Percentiles rank a stretch among this genome's conserved stretches.
phyloP scores from a whole-genome alignment of 2,329 filamentous ascomycete species.

The Penicillium sp. region DNA sequence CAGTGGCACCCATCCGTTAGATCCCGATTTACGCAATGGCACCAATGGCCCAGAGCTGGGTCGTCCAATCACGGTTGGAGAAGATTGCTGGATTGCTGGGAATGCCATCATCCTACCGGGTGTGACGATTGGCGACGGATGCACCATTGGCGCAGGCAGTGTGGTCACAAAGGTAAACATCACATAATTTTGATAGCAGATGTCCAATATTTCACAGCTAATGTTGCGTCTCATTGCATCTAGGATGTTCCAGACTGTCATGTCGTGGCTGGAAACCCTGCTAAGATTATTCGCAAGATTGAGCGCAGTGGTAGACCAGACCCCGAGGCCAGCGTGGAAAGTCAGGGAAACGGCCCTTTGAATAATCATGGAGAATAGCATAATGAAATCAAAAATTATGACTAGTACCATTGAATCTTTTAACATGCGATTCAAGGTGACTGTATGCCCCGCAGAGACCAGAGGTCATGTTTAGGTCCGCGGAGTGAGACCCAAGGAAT shows the following conservation, averaged over 20 bases:
- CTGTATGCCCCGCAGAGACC: no score
- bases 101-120: constrained; percentile 71
- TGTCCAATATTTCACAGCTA: background rate
- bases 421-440: background rate
- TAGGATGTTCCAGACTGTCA: constrained; percentile 39
- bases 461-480: no score
- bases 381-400: background rate
- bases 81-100: constrained; percentile 78
- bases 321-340: background rate
- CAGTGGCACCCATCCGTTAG: constrained; percentile 71
- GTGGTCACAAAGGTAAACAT: constrained; percentile 59
- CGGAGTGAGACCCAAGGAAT: no score
- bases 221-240: background rate
- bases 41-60: constrained; percentile 71
- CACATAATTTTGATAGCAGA: background rate
- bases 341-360: background rate
- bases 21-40: constrained; percentile 70
- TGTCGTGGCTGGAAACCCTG: constrained; percentile 38
- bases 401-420: background rate
- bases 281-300: constrained; percentile 14
- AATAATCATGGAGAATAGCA: background rate
- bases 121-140: constrained; percentile 71
- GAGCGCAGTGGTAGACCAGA: constrained; percentile 1
- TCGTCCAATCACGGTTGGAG: constrained; percentile 69
- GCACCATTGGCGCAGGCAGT: constrained; percentile 72